A percentile compares a stretch with the other conserved stretches of the same genome.
Evolutionary conservation across 208 protist genomes (phyloP).

Genomic region (Acanthamoeba castellanii): DNA sequence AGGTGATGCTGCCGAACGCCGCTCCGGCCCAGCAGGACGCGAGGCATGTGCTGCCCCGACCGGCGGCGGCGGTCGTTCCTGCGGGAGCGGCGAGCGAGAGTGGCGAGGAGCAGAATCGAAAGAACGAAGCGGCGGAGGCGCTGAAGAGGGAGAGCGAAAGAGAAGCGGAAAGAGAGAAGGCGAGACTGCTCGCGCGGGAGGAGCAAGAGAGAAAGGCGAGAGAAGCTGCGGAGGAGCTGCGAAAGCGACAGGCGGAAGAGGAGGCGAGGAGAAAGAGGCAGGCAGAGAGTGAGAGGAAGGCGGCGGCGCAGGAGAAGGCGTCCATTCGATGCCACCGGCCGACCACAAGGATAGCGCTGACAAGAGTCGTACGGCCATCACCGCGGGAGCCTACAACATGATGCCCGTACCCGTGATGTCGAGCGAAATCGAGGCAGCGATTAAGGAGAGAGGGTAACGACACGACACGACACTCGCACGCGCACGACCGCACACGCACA

Average conservation of each 20-base stretch:
- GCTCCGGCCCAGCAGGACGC: background rate
- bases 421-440: constrained; percentile 6
- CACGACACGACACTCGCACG: background rate
- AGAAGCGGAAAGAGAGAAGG: background rate
- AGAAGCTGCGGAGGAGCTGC: background rate
- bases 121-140: background rate
- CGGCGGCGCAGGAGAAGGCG: background rate
- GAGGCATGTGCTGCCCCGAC: too few species aligned
- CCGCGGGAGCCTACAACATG: constrained; percentile 10
- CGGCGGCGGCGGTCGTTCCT: too few species aligned
- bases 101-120: background rate
- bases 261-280: background rate
- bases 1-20: background rate
- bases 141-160: background rate
- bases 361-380: background rate
- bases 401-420: constrained; percentile 29
- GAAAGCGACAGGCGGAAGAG: background rate
- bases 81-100: too few species aligned
- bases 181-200: background rate
- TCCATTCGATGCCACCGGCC: background rate
- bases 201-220: background rate
- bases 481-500: too few species aligned
- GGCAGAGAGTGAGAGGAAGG: background rate
- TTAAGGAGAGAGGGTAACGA: background rate
- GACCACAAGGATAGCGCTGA: background rate